Conservation (phyloP, 805 yeast species). For the Starmerella apicola region DNA sequence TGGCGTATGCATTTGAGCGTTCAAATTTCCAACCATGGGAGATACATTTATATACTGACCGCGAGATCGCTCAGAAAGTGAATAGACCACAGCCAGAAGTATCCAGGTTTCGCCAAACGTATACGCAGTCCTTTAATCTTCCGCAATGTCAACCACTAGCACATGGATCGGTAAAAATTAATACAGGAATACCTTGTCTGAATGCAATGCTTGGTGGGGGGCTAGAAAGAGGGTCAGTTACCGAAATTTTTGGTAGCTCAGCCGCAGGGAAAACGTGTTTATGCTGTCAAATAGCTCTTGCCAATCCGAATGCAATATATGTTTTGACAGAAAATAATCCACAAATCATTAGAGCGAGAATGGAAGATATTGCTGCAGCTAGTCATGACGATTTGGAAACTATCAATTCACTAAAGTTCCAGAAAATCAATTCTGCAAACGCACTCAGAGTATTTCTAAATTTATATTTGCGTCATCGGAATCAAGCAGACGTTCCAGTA, state of each 20-base stretch:
- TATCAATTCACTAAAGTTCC: background rate
- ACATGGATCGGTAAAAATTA: too few species aligned
- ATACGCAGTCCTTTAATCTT: too few species aligned
- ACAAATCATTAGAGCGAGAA: slow-evolving; percentile 35
- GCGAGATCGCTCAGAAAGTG: slow-evolving; percentile 7
- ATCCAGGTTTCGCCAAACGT: slow-evolving; percentile 4
- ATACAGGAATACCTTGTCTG: slow-evolving; percentile 39
- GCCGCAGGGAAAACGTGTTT: slow-evolving; percentile 82
- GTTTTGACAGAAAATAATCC: slow-evolving; percentile 68
- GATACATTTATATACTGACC: slow-evolving; percentile 1
- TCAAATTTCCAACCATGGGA: slow-evolving; percentile 9
- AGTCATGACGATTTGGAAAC: background rate
- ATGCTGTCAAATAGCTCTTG: slow-evolving; percentile 49
- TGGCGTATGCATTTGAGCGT: slow-evolving; percentile 3
- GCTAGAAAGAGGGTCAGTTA: slow-evolving; percentile 39
- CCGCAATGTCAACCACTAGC: too few species aligned
- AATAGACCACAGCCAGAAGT: slow-evolving; percentile 11
- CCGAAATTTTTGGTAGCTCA: slow-evolving; percentile 75
- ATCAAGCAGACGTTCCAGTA: slow-evolving; percentile 23
- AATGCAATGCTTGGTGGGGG: slow-evolving; percentile 48
- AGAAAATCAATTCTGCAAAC: background rate
- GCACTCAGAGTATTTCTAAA: slow-evolving; percentile 8
- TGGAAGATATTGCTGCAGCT: slow-evolving; percentile 18
- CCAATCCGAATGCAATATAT: slow-evolving; percentile 55
- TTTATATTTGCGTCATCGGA: background rate